Conservation (phyloP, 306 rosid genomes). For the Datisca glomerata region DNA sequence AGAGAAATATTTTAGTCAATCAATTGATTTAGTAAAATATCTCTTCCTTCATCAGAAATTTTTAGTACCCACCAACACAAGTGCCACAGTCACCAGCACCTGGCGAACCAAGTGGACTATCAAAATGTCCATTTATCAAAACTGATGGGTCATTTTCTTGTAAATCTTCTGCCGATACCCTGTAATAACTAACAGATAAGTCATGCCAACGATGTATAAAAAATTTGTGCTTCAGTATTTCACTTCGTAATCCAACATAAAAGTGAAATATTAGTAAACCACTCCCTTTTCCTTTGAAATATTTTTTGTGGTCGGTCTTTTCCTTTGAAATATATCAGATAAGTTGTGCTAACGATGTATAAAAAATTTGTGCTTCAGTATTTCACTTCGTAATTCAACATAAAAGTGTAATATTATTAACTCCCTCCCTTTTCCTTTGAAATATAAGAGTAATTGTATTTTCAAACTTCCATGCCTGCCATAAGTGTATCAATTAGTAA, state of each 20-base stretch:
- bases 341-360: constrained; percentile 11
- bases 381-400: too few relatives aligned
- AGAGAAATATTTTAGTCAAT: constrained; percentile 1
- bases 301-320: too few relatives aligned
- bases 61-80: constrained; percentile 77
- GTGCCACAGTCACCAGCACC: constrained; percentile 98
- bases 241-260: too few relatives aligned
- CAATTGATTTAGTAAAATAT: constrained; percentile 5
- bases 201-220: constrained; percentile 6
- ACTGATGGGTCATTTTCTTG: constrained; percentile 68
- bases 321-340: constrained; percentile 43
- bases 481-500: too few relatives aligned
- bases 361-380: constrained; percentile 10
- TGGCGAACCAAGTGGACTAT: constrained; percentile 92
- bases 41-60: constrained; percentile 11
- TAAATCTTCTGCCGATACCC: constrained; percentile 61
- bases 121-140: constrained; percentile 83
- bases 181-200: constrained; percentile 32
- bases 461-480: too few relatives aligned
- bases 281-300: too few relatives aligned
- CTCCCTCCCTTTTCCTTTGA: too few relatives aligned
- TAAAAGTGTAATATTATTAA: too few relatives aligned
- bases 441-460: too few relatives aligned
- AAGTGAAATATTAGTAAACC: too few relatives aligned
- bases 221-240: constrained; percentile 6